These are phyloP conservation scores for Candida insectorum DNA, from an alignment of 805 yeast species.

Conservation along the genomic window DNA sequence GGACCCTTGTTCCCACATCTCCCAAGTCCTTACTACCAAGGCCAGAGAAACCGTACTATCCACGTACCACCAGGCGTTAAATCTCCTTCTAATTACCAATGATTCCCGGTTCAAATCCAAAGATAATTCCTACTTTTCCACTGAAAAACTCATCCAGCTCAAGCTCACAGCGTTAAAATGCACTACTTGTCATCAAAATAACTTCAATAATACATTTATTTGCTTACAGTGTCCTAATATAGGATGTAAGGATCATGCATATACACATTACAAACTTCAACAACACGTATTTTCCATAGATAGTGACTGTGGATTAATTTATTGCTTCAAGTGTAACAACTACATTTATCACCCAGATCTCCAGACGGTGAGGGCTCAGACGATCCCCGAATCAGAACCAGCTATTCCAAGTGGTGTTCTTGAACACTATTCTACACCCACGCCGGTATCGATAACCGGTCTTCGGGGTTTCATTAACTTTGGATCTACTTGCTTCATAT, in stretches of 20 bases:
- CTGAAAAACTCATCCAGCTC: constrained; percentile 33
- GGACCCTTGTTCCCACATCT: constrained; percentile 47
- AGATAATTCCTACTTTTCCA: constrained; percentile 38
- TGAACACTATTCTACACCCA: constrained; percentile 33
- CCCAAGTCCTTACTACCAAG: constrained; percentile 44
- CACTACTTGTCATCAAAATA: constrained; percentile 42
- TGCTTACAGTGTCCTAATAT: constrained; percentile 77
- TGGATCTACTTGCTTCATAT: constrained; percentile 98
- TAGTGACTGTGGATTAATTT: constrained; percentile 61
- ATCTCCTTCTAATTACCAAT: constrained; percentile 27
- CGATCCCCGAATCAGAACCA: not conserved
- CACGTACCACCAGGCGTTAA: constrained; percentile 52
- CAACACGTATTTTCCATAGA: constrained; percentile 51
- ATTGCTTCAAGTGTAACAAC: constrained; percentile 77
- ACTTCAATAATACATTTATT: constrained; percentile 48
- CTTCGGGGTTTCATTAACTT: constrained; percentile 84
- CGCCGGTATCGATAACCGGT: constrained; percentile 64
- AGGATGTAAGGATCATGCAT: constrained; percentile 52
- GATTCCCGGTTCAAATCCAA: constrained; percentile 27
- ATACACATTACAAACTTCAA: constrained; percentile 27
- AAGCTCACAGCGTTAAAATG: constrained; percentile 48
- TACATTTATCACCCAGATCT: constrained; percentile 61
- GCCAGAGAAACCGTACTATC: constrained; percentile 48
- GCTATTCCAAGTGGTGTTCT: constrained; percentile 13
- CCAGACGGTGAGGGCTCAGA: constrained; percentile 43